These are phyloP conservation scores for Pseudocercospora ulei DNA, from an alignment of 2,329 filamentous ascomycete genomes.

Conservation along the genomic window DNA sequence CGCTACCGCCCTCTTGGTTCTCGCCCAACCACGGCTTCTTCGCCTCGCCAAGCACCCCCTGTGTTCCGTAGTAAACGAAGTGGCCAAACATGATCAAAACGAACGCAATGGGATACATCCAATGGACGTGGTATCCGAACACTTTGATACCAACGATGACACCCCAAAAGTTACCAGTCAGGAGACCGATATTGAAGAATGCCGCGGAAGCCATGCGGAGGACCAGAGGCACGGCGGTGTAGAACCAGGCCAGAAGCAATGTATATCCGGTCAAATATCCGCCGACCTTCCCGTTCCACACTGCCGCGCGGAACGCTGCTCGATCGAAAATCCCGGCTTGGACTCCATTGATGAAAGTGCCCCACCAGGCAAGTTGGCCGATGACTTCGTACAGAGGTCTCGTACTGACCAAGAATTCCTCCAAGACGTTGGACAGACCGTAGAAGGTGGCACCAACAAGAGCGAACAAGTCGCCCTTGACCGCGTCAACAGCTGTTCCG, in stretches of 20 bases:
- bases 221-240: slow-evolving; percentile 74
- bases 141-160: slow-evolving; percentile 84
- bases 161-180: slow-evolving; percentile 96
- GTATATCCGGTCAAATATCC: slow-evolving; percentile 90
- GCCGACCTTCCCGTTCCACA: slow-evolving; percentile 47
- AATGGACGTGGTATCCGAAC: slow-evolving; percentile 71
- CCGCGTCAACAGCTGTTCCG: slow-evolving; percentile 55
- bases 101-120: slow-evolving; percentile 91
- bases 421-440: slow-evolving; percentile 79
- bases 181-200: slow-evolving; percentile 90
- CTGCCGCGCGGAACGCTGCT: slow-evolving; percentile 48
- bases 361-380: slow-evolving; percentile 80
- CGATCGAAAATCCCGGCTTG: slow-evolving; percentile 91
- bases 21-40: slow-evolving; percentile 91
- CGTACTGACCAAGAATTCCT: slow-evolving; percentile 87
- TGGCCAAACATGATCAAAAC: slow-evolving; percentile 81
- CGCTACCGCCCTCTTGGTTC: slow-evolving; percentile 71
- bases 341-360: slow-evolving; percentile 79
- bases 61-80: slow-evolving; percentile 76
- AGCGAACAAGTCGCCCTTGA: slow-evolving; percentile 90
- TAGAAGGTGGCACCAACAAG: slow-evolving; percentile 84
- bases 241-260: slow-evolving; percentile 71
- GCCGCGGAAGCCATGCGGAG: slow-evolving; percentile 83
- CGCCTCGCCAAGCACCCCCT: slow-evolving; percentile 71
- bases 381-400: slow-evolving; percentile 86